Base-by-base conservation (phyloP, 441 rosid genomes). In the Gossypium lobatum region DNA sequence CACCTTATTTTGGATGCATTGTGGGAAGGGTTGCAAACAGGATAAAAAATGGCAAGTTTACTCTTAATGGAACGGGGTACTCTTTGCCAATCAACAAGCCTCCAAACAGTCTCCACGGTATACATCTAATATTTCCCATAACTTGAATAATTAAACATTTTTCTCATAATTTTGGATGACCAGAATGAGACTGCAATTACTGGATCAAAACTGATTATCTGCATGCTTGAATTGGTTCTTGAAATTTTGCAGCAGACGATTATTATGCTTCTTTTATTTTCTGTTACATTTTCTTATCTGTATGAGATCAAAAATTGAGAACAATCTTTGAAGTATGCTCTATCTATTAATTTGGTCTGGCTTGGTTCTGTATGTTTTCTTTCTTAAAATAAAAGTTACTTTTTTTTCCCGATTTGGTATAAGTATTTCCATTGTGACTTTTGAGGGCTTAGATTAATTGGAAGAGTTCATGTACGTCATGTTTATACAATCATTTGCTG, bases 1-100 rank as follows among this genome's bases (percentile, higher is more conserved):
- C 94, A 34, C 92, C 97, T 3, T 95, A 80, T 81, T 95, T 92
- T 26, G 97, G 95, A 16, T 87, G 91, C 83, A 92, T 94, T 62
- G 97, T 94, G 75, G 97, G 97, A n/a, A 87, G 98, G 71, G 97
- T 92, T 8, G 98, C 97, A 1, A 94, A 94, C 82, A 80, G 95
- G 76, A 92, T 94, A 73, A 92, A 80, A 76, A 86, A 89, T 14
- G 98, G 97, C 20, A 95, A 91, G 74, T 92, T 95, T 57, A 81
- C 83, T 64, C 89, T 95, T 0, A 78, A 91, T 74, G 97, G 97
- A 34, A 80, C 80, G 4, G 80, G 88, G 6, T 88, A 91, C 76
- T 77, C 86, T 50, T 78, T 95, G 80, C 91, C 97, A 3, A 77
- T 95, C 73, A 92, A 95, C 91, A 89, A 79, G 75, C 90, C 91